These are phyloP conservation scores for Penicillium canescens DNA, from an alignment of 495 filamentous ascomycete genomes.

Conservation along the genomic window DNA sequence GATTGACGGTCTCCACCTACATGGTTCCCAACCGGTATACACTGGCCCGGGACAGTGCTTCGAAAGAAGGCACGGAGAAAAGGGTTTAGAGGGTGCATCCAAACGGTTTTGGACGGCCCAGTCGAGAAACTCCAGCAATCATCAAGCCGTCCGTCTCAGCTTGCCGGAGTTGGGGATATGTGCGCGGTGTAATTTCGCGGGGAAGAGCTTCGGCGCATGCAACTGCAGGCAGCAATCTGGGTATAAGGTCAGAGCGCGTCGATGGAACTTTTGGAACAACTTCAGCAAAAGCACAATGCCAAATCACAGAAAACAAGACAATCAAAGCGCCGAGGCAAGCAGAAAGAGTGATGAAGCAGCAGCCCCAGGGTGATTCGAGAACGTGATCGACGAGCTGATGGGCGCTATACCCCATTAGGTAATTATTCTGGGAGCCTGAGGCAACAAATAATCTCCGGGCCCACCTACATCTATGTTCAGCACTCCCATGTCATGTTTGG, in stretches of 20 bases:
- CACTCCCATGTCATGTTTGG: no score
- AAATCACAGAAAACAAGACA: conserved; percentile 7
- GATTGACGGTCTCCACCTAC: conserved; percentile 42
- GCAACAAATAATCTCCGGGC: no score
- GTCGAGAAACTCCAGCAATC: conserved; percentile 32
- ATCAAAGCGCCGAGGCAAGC: conserved; percentile 5
- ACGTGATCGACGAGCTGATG: conserved; percentile 31
- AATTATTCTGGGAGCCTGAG: neutral
- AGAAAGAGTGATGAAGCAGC: conserved; percentile 13
- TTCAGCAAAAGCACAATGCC: conserved; percentile 8
- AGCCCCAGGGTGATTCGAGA: conserved; percentile 21
- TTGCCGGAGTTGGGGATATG: conserved; percentile 20
- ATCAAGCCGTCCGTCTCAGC: conserved; percentile 42
- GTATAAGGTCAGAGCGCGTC: conserved; percentile 3
- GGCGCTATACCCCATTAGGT: conserved; percentile 29
- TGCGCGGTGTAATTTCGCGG: conserved; percentile 34
- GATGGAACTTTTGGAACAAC: neutral
- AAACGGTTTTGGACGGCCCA: conserved; percentile 56
- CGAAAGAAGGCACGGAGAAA: conserved; percentile 98
- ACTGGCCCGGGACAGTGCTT: conserved; percentile 90
- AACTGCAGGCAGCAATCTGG: conserved; percentile 28
- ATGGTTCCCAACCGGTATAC: conserved; percentile 87
- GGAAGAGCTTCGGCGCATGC: conserved; percentile 42
- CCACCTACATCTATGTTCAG: no score
- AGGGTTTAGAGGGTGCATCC: conserved; percentile 99